These are phyloP conservation scores for Diaporthe helianthi DNA, from an alignment of 2,329 filamentous ascomycete genomes.

Conservation along the genomic window DNA sequence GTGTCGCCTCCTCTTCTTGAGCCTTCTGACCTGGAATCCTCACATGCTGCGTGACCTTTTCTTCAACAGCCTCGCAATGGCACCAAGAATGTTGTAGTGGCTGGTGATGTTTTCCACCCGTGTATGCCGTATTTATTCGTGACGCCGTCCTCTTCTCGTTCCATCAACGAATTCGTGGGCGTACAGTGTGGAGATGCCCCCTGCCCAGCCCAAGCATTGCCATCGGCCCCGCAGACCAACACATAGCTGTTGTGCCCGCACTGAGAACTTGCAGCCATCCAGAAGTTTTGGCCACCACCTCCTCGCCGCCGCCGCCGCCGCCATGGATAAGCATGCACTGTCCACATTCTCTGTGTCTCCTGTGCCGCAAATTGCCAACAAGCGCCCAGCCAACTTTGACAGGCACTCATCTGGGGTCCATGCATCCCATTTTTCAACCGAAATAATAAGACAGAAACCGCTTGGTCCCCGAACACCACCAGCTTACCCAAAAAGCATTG, in stretches of 20 bases:
- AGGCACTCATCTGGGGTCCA: neutral
- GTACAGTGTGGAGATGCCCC: constrained; percentile 19
- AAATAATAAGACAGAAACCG: neutral
- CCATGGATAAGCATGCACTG: neutral
- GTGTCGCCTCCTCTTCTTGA: neutral
- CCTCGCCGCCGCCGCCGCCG: neutral
- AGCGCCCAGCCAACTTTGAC: constrained; percentile 3
- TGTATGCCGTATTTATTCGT: neutral
- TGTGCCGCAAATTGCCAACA: neutral
- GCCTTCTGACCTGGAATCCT: neutral
- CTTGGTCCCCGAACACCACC: neutral
- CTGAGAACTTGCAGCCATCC: constrained; percentile 20
- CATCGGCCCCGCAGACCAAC: neutral
- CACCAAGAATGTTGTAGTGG: neutral
- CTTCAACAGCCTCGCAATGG: neutral
- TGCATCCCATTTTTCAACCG: neutral
- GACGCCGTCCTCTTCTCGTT: neutral
- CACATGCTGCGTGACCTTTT: neutral
- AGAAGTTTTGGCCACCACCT: neutral
- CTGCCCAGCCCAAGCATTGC: constrained; percentile 8
- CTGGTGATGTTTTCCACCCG: neutral
- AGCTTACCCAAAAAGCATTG: neutral
- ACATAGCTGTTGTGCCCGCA: neutral
- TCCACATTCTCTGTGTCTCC: neutral
- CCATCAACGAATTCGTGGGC: neutral